Evolutionary conservation across 768 basidiomycete genomes (phyloP), one percentile per base, ranked within the genome.

Genomic region (Dacryopinax primogenitus): DNA sequence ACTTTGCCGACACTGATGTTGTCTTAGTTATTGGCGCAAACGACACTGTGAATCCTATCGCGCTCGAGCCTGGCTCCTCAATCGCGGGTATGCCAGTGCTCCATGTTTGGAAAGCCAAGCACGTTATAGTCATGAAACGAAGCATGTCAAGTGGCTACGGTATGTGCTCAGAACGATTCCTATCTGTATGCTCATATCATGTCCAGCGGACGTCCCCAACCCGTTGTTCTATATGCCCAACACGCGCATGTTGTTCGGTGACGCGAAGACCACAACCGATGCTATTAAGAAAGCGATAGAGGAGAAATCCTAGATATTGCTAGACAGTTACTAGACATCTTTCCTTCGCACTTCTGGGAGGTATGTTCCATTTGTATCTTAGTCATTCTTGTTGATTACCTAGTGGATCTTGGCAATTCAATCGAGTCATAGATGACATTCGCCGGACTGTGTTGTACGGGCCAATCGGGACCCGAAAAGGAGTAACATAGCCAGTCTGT

Each of bases 31-130:
- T 92, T 68, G 91, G 91, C 26, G 91, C 91, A 21, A 93, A 93
- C 70, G 91, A 93, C 72, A 93, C 91, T 1, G 91, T 93, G 63
- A 93, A 93, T 72, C 90, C 91, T 15, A 91, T 92, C 68, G 88
- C 90, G 11, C 78, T 93, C 13, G 90, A 93, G 73, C 82, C 87
- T 16, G 90, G 90, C 41, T 91, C 89, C 64, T 79, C 90, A 1
- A 93, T 93, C 67, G 90, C 90, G 1, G 91, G 91, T 32, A 93
- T 93, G 91, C 90, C 91, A 16, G 91, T 93, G 21, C 78, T 93
- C 64, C 88, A 92, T 67, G 91, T 87, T 6, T 93, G 91, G 91
- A 90, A 92, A 83, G 88, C 87, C 74, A 92, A 92, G 73, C 87
- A 90, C 70, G 90, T 92, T 44, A 81, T 93, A 63, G 90, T 93